These are phyloP conservation scores for Aspergillus affinis DNA, from an alignment of 495 filamentous ascomycete species.

Conservation along the genomic window DNA sequence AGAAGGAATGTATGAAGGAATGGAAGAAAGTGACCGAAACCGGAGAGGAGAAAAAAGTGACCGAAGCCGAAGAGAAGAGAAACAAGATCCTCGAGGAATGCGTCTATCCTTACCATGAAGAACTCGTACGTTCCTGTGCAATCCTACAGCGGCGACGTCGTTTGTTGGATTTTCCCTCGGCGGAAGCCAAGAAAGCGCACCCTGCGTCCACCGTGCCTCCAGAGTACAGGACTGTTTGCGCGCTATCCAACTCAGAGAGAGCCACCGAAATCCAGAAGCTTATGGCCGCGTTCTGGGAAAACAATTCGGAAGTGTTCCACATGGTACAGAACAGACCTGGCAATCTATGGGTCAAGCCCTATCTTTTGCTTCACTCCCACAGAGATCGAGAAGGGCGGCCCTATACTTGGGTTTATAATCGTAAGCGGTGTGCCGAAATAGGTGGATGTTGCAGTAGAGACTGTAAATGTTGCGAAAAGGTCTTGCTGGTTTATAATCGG, in stretches of 20 bases:
- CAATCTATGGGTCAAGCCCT: not conserved
- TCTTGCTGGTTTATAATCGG: not conserved
- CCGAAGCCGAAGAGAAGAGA: too few relatives aligned
- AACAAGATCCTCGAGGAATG: not conserved
- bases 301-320: not conserved
- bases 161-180: not conserved
- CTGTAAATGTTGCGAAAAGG: not conserved
- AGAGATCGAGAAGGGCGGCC: not conserved
- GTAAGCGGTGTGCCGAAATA: not conserved
- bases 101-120: not conserved
- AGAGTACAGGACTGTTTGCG: not conserved
- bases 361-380: not conserved
- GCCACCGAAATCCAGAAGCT: not conserved
- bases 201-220: not conserved
- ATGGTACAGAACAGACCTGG: not conserved
- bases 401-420: not conserved
- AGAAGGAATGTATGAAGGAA: too few relatives aligned
- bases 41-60: too few relatives aligned
- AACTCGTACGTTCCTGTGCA: not conserved
- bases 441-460: not conserved
- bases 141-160: slow-evolving; percentile 3
- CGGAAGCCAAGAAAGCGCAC: not conserved
- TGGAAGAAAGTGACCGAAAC: too few relatives aligned
- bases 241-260: not conserved
- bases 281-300: not conserved